A percentile compares a stretch with the other conserved stretches of the same genome.
Conservation (phyloP, 2,329 filamentous ascomycete species). For the Tolypocladium tropicale region DNA sequence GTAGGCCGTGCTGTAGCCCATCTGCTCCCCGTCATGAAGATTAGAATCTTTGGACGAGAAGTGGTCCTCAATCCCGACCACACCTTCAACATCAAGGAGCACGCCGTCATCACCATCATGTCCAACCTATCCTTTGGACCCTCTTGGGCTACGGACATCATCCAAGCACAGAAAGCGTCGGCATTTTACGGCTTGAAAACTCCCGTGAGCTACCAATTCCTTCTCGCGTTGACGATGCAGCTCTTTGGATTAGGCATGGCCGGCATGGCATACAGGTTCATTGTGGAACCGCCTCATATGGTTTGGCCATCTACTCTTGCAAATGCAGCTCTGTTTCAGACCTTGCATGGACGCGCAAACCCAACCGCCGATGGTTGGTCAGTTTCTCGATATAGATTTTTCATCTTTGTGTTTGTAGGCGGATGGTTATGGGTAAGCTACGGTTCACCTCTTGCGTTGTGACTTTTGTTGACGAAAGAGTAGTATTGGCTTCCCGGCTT, state of each 20-base stretch:
- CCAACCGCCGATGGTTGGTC: slow-evolving; percentile 30
- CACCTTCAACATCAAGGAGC: slow-evolving; percentile 22
- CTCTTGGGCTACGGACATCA: slow-evolving; percentile 1
- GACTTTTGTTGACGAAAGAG: slow-evolving; percentile 30
- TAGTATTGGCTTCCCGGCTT: slow-evolving; percentile 42
- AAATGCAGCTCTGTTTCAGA: slow-evolving; percentile 36
- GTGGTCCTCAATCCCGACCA: slow-evolving; percentile 33
- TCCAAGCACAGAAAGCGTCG: not conserved
- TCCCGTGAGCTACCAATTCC: slow-evolving; percentile 45
- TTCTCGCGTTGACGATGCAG: slow-evolving; percentile 49
- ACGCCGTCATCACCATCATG: slow-evolving; percentile 38
- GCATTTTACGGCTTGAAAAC: slow-evolving; percentile 22
- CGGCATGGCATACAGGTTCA: slow-evolving; percentile 43
- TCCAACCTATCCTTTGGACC: not conserved
- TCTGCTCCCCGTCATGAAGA: slow-evolving; percentile 26
- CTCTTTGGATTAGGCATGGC: slow-evolving; percentile 53
- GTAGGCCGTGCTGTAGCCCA: slow-evolving; percentile 31
- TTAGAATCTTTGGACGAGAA: slow-evolving; percentile 28
- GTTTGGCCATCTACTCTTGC: slow-evolving; percentile 45
- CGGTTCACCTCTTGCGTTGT: slow-evolving; percentile 17
- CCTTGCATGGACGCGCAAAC: slow-evolving; percentile 32
- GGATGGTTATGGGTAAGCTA: not conserved
- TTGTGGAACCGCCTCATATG: slow-evolving; percentile 49
- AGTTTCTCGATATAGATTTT: slow-evolving; percentile 35
- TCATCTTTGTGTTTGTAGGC: slow-evolving; percentile 14